Percentiles rank a stretch among this genome's conserved stretches.
Evolutionary conservation across 352 stramenopile genomes (phyloP).

Genomic region (Halophytophthora polymorphica): DNA sequence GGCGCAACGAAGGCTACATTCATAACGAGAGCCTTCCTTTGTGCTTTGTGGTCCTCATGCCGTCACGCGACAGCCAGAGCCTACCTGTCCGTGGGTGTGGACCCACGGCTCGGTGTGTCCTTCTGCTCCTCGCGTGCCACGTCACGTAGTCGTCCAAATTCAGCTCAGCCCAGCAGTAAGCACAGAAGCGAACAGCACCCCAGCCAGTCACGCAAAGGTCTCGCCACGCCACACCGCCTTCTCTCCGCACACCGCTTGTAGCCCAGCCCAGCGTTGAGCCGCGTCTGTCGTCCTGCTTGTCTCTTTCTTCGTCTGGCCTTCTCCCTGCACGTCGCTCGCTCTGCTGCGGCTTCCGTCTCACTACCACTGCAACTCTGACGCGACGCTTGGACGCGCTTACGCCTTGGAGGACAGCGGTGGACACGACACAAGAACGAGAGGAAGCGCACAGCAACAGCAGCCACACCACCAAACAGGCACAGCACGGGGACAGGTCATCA

Average conservation of each 20-base stretch:
- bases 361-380: conserved; percentile 21
- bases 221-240: too few species aligned
- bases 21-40: conserved; percentile 30
- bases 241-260: too few species aligned
- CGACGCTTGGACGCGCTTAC: conserved; percentile 59
- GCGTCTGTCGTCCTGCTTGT: too few species aligned
- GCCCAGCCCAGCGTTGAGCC: too few species aligned
- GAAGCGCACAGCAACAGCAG: conserved; percentile 14
- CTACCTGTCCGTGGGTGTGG: conserved; percentile 18
- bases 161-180: too few species aligned
- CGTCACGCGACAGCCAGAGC: conserved; percentile 11
- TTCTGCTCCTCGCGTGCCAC: too few species aligned
- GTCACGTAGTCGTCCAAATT: too few species aligned
- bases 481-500: conserved; percentile 30
- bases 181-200: too few species aligned
- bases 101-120: too few species aligned
- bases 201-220: too few species aligned
- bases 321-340: neutral
- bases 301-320: too few species aligned
- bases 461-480: conserved; percentile 22
- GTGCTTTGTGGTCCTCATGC: conserved; percentile 7
- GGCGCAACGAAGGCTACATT: conserved; percentile 32
- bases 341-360: too few species aligned
- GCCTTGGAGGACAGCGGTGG: conserved; percentile 35
- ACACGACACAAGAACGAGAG: conserved; percentile 28